phyloP scores from a whole-genome alignment of 2,329 filamentous ascomycete genomes.

The Pseudofabraea citricarpa region DNA sequence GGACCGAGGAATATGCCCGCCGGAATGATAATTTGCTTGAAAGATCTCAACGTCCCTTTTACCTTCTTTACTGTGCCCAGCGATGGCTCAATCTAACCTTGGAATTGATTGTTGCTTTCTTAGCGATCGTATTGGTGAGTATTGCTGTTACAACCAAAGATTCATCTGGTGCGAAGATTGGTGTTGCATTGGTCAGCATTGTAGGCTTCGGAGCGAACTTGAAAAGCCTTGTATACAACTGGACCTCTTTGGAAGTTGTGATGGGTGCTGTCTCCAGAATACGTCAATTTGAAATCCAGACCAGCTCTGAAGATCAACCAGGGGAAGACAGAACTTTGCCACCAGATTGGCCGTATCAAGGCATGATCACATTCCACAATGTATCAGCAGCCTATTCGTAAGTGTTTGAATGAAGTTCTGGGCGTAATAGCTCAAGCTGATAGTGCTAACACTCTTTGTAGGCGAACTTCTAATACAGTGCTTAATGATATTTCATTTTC shows the following conservation, averaged over 20 bases:
- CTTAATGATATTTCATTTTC: slow-evolving; percentile 23
- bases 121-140: slow-evolving; percentile 13
- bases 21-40: slow-evolving; percentile 36
- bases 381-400: slow-evolving; percentile 3
- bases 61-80: slow-evolving; percentile 50
- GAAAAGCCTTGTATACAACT: slow-evolving; percentile 27
- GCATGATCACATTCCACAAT: neutral
- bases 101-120: slow-evolving; percentile 24
- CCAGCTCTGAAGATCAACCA: slow-evolving; percentile 41
- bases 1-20: slow-evolving; percentile 22
- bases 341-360: slow-evolving; percentile 1
- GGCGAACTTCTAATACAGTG: slow-evolving; percentile 25
- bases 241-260: slow-evolving; percentile 51
- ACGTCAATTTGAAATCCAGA: slow-evolving; percentile 15
- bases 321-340: slow-evolving; percentile 5
- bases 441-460: neutral
- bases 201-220: slow-evolving; percentile 4
- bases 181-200: slow-evolving; percentile 4
- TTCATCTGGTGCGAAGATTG: slow-evolving; percentile 3
- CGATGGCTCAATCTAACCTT: slow-evolving; percentile 54
- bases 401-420: neutral
- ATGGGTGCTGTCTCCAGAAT: slow-evolving; percentile 51
- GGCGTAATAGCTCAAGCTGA: neutral
- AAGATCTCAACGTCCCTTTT: slow-evolving; percentile 48
- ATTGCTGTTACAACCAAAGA: slow-evolving; percentile 2